Percentiles rank a stretch among this genome's conserved stretches.
These are phyloP conservation scores for Solanum corneliomulleri DNA, from an alignment of 257 asterid species.

Conservation along the genomic window DNA sequence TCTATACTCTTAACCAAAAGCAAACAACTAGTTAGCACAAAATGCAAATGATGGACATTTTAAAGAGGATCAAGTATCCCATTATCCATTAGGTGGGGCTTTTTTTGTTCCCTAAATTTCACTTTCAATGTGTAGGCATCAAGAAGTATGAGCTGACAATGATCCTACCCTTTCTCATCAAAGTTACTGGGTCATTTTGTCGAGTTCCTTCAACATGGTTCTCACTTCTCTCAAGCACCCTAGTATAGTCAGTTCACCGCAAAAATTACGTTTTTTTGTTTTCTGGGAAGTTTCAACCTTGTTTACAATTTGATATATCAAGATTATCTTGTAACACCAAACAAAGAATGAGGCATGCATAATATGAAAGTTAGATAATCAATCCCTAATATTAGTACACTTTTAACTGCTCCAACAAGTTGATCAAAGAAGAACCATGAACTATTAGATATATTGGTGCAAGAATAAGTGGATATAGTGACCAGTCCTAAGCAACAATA, in stretches of 20 bases:
- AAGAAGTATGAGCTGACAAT: constrained; percentile 42
- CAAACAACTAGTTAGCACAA: background rate
- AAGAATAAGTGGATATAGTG: background rate
- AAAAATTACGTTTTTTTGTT: background rate
- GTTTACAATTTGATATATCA: background rate
- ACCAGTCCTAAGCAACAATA: background rate
- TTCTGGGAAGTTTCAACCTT: background rate
- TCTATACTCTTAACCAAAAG: background rate
- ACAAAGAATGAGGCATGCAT: background rate
- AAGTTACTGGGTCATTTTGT: background rate
- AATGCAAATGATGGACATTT: background rate
- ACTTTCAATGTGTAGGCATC: background rate
- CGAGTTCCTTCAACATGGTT: background rate
- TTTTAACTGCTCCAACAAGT: background rate
- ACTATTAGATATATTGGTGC: background rate
- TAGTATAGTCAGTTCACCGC: background rate
- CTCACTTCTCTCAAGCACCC: background rate
- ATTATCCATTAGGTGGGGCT: background rate
- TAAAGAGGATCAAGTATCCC: background rate
- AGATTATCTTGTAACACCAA: background rate
- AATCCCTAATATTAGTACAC: background rate
- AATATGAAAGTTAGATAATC: background rate
- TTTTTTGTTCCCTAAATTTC: background rate
- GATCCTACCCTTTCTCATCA: background rate
- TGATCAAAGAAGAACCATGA: background rate